Evolutionary conservation across 2,329 filamentous ascomycete genomes (phyloP), one percentile per base, ranked within the genome.

Genomic region (Trichophyton mentagrophytes): DNA sequence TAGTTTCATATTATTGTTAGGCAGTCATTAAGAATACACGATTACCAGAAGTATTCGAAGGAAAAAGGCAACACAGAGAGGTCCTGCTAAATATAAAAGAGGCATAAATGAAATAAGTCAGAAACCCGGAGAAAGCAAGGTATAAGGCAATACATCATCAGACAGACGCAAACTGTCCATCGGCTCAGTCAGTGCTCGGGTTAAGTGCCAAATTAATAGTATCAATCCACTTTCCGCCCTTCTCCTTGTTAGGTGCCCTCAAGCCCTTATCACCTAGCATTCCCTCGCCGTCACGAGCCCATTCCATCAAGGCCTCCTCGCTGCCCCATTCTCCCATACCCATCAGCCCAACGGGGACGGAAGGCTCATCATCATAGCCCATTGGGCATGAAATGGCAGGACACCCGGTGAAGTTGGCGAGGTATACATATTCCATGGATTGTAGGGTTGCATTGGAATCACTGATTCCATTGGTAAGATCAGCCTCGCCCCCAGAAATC

Each of bases 351-450:
- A 82, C 72, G 0, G 80, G 80, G 1, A 82, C 70, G 1, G 64
- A 63, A 4, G 46, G 61, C 36, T 22, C 69, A 65, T 27, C 82
- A 76, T 78, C 80, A 73, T 90, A 95, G 0, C 89, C 90, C 9
- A 88, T 84, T 0, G 91, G 90, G 40, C 84, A 84, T 53, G 79
- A 84, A 11, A 95, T 81, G 0, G 88, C 84, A 0, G 91, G 91
- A 57, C 85, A 85, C 0, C 91, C 91, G 0, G 80, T 83, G 66
- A 90, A 85, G 73, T 96, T 96, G 5, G 90, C 87, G 40, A 95
- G 74, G 82, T 88, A 95, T 15, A 88, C 85, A 73, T 89, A 96
- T 72, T 86, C 83, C 89, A 96, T 95, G 69, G 83, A 88, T 27
- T 82, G 78, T n/a, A 95, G 76, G 15, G 83, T 85, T 63, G 76